Evolutionary conservation across 192 early-diverging fungal genomes (phyloP).

Genomic region (Backusella macrospora): DNA sequence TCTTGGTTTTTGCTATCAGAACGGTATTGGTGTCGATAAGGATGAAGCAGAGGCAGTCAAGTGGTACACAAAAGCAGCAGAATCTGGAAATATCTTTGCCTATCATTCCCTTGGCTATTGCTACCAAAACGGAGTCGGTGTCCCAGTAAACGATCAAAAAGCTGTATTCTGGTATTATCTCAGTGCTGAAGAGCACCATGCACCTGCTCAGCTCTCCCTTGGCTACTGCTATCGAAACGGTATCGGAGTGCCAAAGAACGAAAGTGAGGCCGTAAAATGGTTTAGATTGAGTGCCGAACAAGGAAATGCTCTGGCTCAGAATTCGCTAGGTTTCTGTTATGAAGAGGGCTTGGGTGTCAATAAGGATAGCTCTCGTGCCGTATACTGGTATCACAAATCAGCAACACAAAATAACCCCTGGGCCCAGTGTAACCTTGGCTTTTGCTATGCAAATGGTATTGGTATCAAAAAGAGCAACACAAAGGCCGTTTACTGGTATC

Average conservation of each 20-base stretch:
- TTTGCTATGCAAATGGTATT: constrained; percentile 75
- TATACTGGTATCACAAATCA: constrained; percentile 66
- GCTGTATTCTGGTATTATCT: constrained; percentile 56
- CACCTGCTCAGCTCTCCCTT: constrained; percentile 58
- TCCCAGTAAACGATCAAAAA: constrained; percentile 51
- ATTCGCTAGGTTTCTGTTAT: constrained; percentile 77
- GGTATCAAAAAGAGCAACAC: constrained; percentile 59
- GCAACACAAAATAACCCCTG: constrained; percentile 74
- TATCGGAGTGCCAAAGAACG: constrained; percentile 54
- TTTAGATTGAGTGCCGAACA: constrained; percentile 58
- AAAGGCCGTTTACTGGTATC: constrained; percentile 60
- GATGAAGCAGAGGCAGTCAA: constrained; percentile 51
- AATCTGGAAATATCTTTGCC: constrained; percentile 51
- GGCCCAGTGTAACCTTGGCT: constrained; percentile 85
- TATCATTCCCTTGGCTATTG: constrained; percentile 79
- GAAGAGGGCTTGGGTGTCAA: constrained; percentile 74
- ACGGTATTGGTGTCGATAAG: constrained; percentile 73
- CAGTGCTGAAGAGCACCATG: constrained; percentile 50
- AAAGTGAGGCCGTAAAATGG: constrained; percentile 56
- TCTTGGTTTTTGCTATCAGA: constrained; percentile 84
- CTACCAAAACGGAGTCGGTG: constrained; percentile 85
- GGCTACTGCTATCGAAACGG: constrained; percentile 65
- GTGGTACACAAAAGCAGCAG: constrained; percentile 51
- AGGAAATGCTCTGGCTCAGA: constrained; percentile 53
- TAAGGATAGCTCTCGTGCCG: constrained; percentile 55